Base-by-base conservation (phyloP, 371 early-diverging fungal species). In the Basidiobolus heterosporus region DNA sequence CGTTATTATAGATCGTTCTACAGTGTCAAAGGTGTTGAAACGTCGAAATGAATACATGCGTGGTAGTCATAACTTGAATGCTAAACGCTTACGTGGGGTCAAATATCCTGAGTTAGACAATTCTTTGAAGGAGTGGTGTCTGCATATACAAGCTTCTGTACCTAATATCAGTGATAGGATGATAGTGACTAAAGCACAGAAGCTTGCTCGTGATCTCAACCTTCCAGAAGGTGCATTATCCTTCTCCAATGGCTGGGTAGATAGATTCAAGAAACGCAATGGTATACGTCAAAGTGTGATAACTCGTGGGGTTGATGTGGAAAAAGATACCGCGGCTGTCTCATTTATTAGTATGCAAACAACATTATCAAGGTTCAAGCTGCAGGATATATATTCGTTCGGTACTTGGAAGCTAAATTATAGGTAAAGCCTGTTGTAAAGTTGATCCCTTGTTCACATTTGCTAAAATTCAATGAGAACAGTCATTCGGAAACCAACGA, bases 181-280 rank as follows among this genome's bases (percentile, higher is more conserved):
- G 49, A 46, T 62, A 19, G 19, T 52, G 22, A 41, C 42, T 23
- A 48, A 40, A 9, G 62, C 51, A 8, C 56, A 53, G 24, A 51
- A 58, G 36, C 23, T 62, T 20, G 51, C 54, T 22, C 16, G 46
- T 3, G 35, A 48, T 8, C 45, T 62, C 36, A 36, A 47, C 3
- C 50, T 59, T 44, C 44, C 53, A 0, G 41, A 50, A 17, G 49
- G 38, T 4, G 49, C 42, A 45, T 41, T 62, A 19, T 39, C 46
- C 17, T 62, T 59, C 38, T 59, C 59, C 18, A 55, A 52, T 21
- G 62, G 59, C 1, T 62, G 62, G 59, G 45, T 62, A 24, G 45
- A 45, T 46, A 62, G 56, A 46, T 62, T 62, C 49, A 62, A 62
- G 43, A 49, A 53, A 30, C 42, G 59, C 22, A 49, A 59, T 48